Conservation (phyloP, 768 basidiomycete species). For the Leccinum rimulosum region DNA sequence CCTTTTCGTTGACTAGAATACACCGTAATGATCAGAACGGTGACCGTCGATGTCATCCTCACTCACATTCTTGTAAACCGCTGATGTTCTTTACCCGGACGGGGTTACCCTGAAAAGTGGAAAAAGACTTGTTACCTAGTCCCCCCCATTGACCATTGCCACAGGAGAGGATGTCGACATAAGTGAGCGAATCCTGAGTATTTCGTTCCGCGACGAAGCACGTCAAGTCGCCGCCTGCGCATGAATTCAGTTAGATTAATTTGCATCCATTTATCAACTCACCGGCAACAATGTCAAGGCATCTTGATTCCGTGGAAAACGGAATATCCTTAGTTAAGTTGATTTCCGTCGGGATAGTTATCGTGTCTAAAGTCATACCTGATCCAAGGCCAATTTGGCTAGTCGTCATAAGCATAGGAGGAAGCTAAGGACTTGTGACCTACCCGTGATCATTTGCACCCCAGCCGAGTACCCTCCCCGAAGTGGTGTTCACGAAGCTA, state of each 20-base stretch:
- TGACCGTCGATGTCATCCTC: neutral
- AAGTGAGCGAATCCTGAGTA: slow-evolving; percentile 32
- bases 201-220: slow-evolving; percentile 71
- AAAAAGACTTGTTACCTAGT: slow-evolving; percentile 61
- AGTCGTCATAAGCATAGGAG: slow-evolving; percentile 6
- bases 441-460: slow-evolving; percentile 88
- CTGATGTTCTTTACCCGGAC: slow-evolving; percentile 76
- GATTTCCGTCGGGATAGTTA: slow-evolving; percentile 84
- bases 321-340: slow-evolving; percentile 62
- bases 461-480: slow-evolving; percentile 81
- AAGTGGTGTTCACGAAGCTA: slow-evolving; percentile 67
- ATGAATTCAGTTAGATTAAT: neutral
- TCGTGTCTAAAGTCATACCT: slow-evolving; percentile 57
- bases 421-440: slow-evolving; percentile 10
- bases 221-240: slow-evolving; percentile 68
- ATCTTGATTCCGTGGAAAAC: slow-evolving; percentile 51
- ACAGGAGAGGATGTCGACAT: slow-evolving; percentile 64
- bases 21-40: slow-evolving; percentile 4
- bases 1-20: slow-evolving; percentile 60
- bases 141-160: slow-evolving; percentile 86
- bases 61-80: slow-evolving; percentile 82
- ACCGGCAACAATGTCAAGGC: slow-evolving; percentile 67
- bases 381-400: slow-evolving; percentile 83
- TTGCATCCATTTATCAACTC: slow-evolving; percentile 11
- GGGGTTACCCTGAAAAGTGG: slow-evolving; percentile 68